Evolutionary conservation across 345 rosid genomes (phyloP), one percentile per base, ranked within the genome.

Genomic region (Lumnitzera racemosa): DNA sequence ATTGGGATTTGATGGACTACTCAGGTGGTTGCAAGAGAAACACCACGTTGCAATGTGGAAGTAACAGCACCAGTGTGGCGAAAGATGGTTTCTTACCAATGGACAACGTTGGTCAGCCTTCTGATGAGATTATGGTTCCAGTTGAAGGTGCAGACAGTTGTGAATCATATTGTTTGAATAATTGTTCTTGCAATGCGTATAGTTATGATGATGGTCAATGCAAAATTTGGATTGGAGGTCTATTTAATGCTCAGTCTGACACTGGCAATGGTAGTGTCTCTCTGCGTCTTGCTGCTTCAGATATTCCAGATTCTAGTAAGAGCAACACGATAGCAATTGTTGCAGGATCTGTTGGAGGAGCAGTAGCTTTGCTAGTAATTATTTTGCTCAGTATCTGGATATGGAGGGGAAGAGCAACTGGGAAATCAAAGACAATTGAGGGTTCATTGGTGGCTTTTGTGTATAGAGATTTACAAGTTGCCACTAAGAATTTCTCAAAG

Each of bases 401-500:
- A 48, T 66, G 74, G 72, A 82, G 69, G 65, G 61, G 70, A 47
- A 41, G 55, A 49, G 64, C 51, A 43, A 8, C 8, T 2, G 62
- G 27, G 51, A 54, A 55, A 51, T 70, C 70, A 57, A 77, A 61
- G 68, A 63, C 60, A 0, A 73, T 65, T 53, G 92, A 88, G 52
- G 96, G 96, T 59, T 71, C 92, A 13, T 70, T 91, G 63, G 46
- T 78, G 67, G 87, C 95, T 13, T 91, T 78, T 69, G 77, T 68
- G 17, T 86, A 86, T 64, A 70, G 78, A 72, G 86, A 91, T 61
- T 57, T 91, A 60, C 89, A 82, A 47, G 70, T 13, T 24, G 90
- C 91, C 3, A 86, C 96, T 0, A 91, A 78, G 72, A 91, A 84
- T 65, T 91, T 91, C 80, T 84, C 90, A 0, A 81, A 86, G 48